Percentiles rank a stretch among this genome's conserved stretches.
Evolutionary conservation across 2,329 filamentous ascomycete genomes (phyloP).

Genomic region (Tolypocladium ophioglossoides): DNA sequence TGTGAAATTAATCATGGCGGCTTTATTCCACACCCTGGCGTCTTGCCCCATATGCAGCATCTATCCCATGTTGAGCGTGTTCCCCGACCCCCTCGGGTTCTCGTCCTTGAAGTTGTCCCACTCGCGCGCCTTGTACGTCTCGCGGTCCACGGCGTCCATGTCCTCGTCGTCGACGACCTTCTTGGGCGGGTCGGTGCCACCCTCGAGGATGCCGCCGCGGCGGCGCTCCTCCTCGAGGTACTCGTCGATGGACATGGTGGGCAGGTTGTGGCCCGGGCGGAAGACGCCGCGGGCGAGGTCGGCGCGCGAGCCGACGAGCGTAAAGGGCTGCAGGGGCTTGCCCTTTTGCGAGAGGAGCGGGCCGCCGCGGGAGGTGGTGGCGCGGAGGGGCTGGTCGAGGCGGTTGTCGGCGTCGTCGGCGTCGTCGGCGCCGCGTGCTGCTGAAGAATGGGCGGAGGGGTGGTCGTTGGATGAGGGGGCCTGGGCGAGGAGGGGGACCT

Average conservation of each 20-base stretch:
- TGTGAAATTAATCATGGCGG: neutral
- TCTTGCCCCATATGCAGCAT: neutral
- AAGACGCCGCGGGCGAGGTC: slow-evolving; percentile 76
- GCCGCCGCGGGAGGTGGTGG: slow-evolving; percentile 42
- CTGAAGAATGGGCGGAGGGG: slow-evolving; percentile 31
- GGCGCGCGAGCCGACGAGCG: slow-evolving; percentile 65
- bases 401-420: slow-evolving; percentile 47
- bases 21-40: neutral
- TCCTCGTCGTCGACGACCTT: slow-evolving; percentile 83
- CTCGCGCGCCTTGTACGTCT: slow-evolving; percentile 83
- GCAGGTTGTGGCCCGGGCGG: slow-evolving; percentile 79
- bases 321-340: slow-evolving; percentile 85
- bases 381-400: slow-evolving; percentile 54
- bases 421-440: slow-evolving; percentile 19
- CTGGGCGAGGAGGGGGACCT: slow-evolving; percentile 70
- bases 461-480: slow-evolving; percentile 44
- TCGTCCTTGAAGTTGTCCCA: slow-evolving; percentile 95
- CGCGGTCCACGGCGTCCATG: slow-evolving; percentile 73
- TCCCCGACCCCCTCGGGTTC: slow-evolving; percentile 75
- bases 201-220: slow-evolving; percentile 82
- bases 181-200: slow-evolving; percentile 64
- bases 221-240: slow-evolving; percentile 86
- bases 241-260: slow-evolving; percentile 97
- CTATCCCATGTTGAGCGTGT: slow-evolving; percentile 67
- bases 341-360: slow-evolving; percentile 70